Percentiles rank a stretch among this genome's conserved stretches.
phyloP scores from a whole-genome alignment of 345 rosid species.

The Salix koriyanagi region DNA sequence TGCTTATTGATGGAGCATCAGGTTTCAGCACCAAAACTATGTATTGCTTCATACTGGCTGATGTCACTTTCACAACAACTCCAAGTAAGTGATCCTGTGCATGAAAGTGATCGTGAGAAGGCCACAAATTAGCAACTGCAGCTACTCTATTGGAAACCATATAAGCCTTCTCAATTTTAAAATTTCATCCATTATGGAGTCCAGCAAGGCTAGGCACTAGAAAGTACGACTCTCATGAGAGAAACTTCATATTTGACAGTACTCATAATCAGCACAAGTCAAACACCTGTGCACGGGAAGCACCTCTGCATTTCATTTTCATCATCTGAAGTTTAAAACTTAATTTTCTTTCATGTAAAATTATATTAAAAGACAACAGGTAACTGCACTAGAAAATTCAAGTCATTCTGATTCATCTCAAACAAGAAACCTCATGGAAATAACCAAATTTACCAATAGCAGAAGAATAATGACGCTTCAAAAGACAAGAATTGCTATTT shows the following conservation, averaged over 20 bases:
- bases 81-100: constrained; percentile 82
- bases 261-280: neutral
- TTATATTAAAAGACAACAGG: constrained; percentile 6
- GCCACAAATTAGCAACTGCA: constrained; percentile 11
- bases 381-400: neutral
- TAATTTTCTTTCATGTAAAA: neutral
- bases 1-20: constrained; percentile 44
- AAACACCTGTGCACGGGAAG: constrained; percentile 3
- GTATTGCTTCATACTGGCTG: constrained; percentile 47
- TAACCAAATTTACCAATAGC: constrained; percentile 2
- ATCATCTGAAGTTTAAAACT: neutral
- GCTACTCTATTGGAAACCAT: neutral
- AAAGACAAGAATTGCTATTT: neutral
- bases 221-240: neutral
- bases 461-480: neutral
- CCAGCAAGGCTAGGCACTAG: neutral
- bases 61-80: constrained; percentile 58
- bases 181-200: neutral
- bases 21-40: constrained; percentile 76
- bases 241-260: neutral
- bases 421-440: constrained; percentile 6
- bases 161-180: neutral
- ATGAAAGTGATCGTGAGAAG: constrained; percentile 34
- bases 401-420: neutral
- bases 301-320: neutral